Evolutionary conservation across 768 basidiomycete genomes (phyloP).

Genomic region (Tylopilus sp.): DNA sequence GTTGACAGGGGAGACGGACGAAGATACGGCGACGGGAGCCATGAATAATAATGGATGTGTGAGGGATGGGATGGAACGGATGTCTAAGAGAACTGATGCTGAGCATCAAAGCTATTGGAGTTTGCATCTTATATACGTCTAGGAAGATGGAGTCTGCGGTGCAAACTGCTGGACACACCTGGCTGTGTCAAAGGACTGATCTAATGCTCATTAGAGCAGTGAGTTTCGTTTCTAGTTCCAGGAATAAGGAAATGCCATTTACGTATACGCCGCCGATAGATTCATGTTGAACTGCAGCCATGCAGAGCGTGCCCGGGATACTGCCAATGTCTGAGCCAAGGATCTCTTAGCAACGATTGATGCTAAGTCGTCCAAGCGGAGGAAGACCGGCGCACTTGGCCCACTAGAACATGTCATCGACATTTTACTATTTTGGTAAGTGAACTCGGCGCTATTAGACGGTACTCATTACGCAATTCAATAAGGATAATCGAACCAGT

Average conservation of each 20-base stretch:
- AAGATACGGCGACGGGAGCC: conserved; percentile 16
- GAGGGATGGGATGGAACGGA: neutral
- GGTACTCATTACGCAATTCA: neutral
- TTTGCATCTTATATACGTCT: conserved; percentile 21
- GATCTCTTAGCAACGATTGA: conserved; percentile 3
- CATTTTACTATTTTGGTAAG: neutral
- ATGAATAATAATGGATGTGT: neutral
- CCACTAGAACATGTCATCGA: neutral
- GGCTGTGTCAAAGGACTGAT: neutral
- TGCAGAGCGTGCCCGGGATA: neutral
- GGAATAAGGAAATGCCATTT: neutral
- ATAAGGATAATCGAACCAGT: neutral
- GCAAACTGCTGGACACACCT: neutral
- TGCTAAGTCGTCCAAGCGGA: conserved; percentile 1
- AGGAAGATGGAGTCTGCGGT: neutral
- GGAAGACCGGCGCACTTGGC: neutral
- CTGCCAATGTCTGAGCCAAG: neutral
- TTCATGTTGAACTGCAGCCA: conserved; percentile 4
- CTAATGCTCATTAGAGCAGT: neutral
- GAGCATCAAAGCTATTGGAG: conserved; percentile 1
- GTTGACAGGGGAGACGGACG: conserved; percentile 7
- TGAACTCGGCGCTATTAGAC: neutral
- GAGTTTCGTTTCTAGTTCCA: conserved; percentile 3
- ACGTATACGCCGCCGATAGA: conserved; percentile 8
- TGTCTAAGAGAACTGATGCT: conserved; percentile 5